Evolutionary conservation across 768 basidiomycete species (phyloP).

Genomic region (Tricholoma sp.): DNA sequence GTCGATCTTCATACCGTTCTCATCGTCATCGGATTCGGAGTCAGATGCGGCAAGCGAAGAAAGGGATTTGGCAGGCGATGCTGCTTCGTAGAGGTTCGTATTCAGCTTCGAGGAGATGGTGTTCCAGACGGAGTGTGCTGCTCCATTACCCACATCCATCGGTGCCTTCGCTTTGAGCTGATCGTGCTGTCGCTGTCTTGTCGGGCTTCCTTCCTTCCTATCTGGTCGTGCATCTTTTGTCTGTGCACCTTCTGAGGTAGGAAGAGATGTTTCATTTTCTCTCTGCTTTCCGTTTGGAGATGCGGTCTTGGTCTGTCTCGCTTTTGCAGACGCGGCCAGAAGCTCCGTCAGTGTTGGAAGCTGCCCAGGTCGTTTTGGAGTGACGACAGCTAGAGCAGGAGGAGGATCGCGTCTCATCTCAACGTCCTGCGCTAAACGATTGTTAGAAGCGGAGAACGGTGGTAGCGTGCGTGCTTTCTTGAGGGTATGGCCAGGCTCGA

Average conservation of each 20-base stretch:
- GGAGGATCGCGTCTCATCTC: slow-evolving; percentile 8
- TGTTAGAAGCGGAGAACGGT: not conserved
- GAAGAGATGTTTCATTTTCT: not conserved
- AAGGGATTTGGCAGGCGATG: slow-evolving; percentile 28
- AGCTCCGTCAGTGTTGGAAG: slow-evolving; percentile 40
- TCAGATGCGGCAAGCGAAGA: slow-evolving; percentile 30
- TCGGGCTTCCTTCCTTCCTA: not conserved
- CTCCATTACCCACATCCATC: not conserved
- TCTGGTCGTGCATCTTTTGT: slow-evolving; percentile 1
- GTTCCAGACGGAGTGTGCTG: slow-evolving; percentile 9
- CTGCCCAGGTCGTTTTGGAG: slow-evolving; percentile 16
- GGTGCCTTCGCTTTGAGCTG: not conserved
- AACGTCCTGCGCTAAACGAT: not conserved
- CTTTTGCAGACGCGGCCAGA: slow-evolving; percentile 37
- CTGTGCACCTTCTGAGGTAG: not conserved
- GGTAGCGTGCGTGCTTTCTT: slow-evolving; percentile 13
- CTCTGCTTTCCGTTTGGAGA: not conserved
- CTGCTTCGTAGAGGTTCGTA: slow-evolving; percentile 12
- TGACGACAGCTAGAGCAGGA: slow-evolving; percentile 17
- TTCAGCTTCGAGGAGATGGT: slow-evolving; percentile 1
- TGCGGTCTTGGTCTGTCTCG: slow-evolving; percentile 18
- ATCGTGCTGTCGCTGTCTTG: not conserved
- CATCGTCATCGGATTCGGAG: slow-evolving; percentile 6
- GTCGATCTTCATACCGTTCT: slow-evolving; percentile 14
- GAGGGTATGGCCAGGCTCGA: slow-evolving; percentile 1